Conservation (phyloP, 345 rosid genomes). For the Kandelia obovata region DNA sequence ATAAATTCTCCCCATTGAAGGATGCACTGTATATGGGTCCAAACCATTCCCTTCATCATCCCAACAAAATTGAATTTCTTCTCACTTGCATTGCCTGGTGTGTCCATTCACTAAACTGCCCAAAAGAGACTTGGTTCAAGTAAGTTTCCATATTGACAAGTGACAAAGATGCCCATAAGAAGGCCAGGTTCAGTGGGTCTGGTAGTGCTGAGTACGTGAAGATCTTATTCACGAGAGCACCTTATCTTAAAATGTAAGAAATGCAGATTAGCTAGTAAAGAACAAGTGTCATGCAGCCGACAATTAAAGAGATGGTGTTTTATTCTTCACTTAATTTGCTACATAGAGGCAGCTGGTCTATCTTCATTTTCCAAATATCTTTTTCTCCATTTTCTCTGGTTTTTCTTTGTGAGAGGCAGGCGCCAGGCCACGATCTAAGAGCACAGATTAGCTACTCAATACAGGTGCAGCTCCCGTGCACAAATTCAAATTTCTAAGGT, state of each 20-base stretch:
- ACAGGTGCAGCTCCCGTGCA: not conserved
- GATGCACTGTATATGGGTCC: no score
- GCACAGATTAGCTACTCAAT: not conserved
- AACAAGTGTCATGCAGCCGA: not conserved
- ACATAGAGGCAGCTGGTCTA: no score
- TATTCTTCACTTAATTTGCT: not conserved
- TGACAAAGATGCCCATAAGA: no score
- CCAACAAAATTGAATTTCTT: not conserved
- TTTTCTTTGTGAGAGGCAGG: no score
- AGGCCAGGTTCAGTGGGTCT: no score
- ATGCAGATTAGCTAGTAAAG: not conserved
- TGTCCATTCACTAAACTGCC: not conserved
- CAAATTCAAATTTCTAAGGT: not conserved
- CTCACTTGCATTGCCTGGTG: slow-evolving; percentile 1
- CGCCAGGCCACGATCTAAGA: not conserved
- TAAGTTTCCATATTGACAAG: no score
- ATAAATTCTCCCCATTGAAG: no score
- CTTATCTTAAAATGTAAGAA: no score
- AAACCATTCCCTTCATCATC: not conserved
- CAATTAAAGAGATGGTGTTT: not conserved
- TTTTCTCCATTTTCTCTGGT: no score
- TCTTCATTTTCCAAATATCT: no score
- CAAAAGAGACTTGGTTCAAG: not conserved
- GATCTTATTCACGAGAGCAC: no score
- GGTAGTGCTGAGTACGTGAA: no score